Evolutionary conservation across 2,329 filamentous ascomycete species (phyloP), one percentile per base, ranked within the genome.

Genomic region (Colletotrichum cordylinicola): DNA sequence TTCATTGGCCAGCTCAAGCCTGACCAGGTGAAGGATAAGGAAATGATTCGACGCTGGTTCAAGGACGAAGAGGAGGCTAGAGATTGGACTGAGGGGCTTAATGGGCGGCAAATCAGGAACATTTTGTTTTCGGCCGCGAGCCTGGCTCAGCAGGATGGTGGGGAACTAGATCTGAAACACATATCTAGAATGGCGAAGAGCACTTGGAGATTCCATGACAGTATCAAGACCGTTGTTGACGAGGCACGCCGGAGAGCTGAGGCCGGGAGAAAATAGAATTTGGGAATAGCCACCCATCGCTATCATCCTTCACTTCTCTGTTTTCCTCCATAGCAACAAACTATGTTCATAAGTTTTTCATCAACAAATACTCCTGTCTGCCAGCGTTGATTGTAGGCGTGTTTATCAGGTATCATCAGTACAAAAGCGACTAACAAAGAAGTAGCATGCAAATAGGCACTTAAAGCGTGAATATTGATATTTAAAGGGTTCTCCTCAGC

Each of bases 71-170:
- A 80, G 2, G 61, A 86, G 4, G 79, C 84, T 8, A 79, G 84
- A 73, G 78, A 89, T 35, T 80, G 85, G 0, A 68, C 80, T 52
- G 80, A 87, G 60, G 78, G 83, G 15, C 82, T 89, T 24, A 88
- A 89, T 70, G 86, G 87, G 0, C 80, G 87, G 6, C 86, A 89
- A 82, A 89, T 89, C 68, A 88, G 88, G 80, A 89, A 87, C 55
- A 61, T 85, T 35, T 79, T 86, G 37, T 66, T 66, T 15, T 66
- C 37, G 24, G 62, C 62, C 37, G 62, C 35, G 8, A 66, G 37
- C 37, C 35, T 66, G 15, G 62, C 35, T 24, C 62, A 66, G 21
- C n/a, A 66, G 18, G 18, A 48, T 8, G 10, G 37, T n/a, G 62
- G 62, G n/a, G n/a, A 66, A 31, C 37, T 52, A 3, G 31, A 43